Evolutionary conservation across 768 basidiomycete genomes (phyloP).

Genomic region (Xerocomellus intermedius): DNA sequence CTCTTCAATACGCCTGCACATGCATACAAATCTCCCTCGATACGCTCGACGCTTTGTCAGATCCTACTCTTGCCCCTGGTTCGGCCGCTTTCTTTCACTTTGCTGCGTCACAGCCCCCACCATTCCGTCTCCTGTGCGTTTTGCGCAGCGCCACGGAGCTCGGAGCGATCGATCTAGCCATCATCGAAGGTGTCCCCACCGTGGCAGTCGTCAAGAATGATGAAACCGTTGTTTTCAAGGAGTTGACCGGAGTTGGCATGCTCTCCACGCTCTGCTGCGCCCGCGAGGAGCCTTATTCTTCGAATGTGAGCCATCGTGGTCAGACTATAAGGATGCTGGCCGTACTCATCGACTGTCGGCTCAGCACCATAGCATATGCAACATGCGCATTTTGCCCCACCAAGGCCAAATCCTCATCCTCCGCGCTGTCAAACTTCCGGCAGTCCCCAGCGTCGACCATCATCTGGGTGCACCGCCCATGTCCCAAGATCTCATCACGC

Average conservation of each 20-base stretch:
- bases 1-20: conserved; percentile 46
- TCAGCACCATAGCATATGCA: conserved; percentile 50
- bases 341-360: conserved; percentile 7
- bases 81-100: conserved; percentile 38
- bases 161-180: conserved; percentile 41
- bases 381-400: conserved; percentile 49
- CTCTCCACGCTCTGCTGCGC: conserved; percentile 41
- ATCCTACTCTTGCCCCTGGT: conserved; percentile 40
- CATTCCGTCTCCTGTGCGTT: conserved; percentile 41
- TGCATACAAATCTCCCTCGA: conserved; percentile 42
- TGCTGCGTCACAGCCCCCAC: conserved; percentile 35
- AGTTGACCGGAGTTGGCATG: conserved; percentile 35
- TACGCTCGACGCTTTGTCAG: conserved; percentile 42
- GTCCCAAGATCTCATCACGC: conserved; percentile 29
- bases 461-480: conserved; percentile 13
- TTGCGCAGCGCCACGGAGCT: conserved; percentile 39
- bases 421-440: conserved; percentile 37
- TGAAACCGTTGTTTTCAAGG: conserved; percentile 42
- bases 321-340: too few species aligned
- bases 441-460: not conserved
- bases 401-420: conserved; percentile 54
- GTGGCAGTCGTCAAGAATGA: conserved; percentile 43
- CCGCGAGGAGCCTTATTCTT: conserved; percentile 29
- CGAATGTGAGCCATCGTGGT: conserved; percentile 18
- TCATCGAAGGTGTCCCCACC: conserved; percentile 42